Conservation (phyloP, 768 basidiomycete species). For the Albatrellus ellisii region DNA sequence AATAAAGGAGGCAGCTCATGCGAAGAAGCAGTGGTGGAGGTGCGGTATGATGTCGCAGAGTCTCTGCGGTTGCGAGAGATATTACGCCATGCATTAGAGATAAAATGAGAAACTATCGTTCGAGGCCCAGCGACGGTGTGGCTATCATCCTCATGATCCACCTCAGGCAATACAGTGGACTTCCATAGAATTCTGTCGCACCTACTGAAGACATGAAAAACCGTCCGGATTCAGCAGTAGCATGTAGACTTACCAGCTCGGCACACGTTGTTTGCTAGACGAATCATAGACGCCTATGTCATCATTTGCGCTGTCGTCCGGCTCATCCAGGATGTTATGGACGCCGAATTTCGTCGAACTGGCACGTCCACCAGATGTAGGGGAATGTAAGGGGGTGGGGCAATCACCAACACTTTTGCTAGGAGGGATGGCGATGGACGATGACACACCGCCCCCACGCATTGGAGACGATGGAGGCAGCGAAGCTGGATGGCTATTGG, state of each 20-base stretch:
- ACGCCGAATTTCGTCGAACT: conserved; percentile 7
- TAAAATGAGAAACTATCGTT: conserved; percentile 10
- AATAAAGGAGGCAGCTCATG: background rate
- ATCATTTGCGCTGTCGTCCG: conserved; percentile 25
- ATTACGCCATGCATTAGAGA: conserved; percentile 14
- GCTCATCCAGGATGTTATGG: conserved; percentile 20
- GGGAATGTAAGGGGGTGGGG: conserved; percentile 1
- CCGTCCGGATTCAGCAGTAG: background rate
- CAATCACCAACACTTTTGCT: background rate
- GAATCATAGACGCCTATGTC: conserved; percentile 68
- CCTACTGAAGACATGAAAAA: conserved; percentile 26
- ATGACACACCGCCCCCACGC: background rate
- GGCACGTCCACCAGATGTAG: background rate
- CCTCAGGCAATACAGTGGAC: conserved; percentile 42
- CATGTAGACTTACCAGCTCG: conserved; percentile 51
- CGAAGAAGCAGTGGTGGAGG: conserved; percentile 7
- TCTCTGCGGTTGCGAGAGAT: no score
- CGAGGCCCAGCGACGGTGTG: conserved; percentile 23
- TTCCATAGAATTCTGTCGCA: conserved; percentile 83
- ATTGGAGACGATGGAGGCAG: background rate
- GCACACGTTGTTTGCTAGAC: conserved; percentile 70
- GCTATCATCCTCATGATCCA: conserved; percentile 27
- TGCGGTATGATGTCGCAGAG: conserved; percentile 1
- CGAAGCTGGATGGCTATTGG: background rate
- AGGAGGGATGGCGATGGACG: background rate